Base-by-base conservation (phyloP, 352 stramenopile species). In the Phytophthora europaea region DNA sequence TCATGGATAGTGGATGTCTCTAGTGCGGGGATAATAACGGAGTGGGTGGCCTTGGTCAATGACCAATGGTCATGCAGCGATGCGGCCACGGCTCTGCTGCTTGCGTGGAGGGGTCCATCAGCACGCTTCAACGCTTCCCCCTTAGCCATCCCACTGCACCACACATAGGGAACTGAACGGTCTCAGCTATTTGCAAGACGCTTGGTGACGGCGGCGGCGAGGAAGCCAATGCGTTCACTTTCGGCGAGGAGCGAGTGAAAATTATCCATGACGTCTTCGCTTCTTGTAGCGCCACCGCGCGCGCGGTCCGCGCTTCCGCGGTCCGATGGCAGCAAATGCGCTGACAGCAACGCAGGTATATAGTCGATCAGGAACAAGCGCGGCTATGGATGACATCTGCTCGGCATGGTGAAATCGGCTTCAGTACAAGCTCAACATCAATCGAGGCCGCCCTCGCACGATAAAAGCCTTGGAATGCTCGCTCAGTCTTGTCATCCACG, bases 61-160 rank as follows among this genome's bases (percentile, higher is more conserved):
- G n/a, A n/a, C n/a, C n/a, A n/a, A n/a, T n/a, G n/a, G n/a, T n/a
- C n/a, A n/a, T 52, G 45, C 45, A 52, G 65, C 40, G 48, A n/a
- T 33, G n/a, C 9, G 47, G 67, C 5, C 55, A 65, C 47, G 56
- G 48, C 50, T 71, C 50, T 67, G 61, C 18, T 59, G 53, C 31
- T 69, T 52, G 53, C 58, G 67, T 69, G 59, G 52, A 48, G 66
- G 53, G 64, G 33, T 66, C 55, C 36, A 58, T 68, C 50, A 61
- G 36, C 22, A 40, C 50, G 51, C 40, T 64, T 63, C 26, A 63
- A 45, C 43, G 20, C 18, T 62, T 50, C 48, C n/a, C 50, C 2
- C 12, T 4, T 7, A 26, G 47, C 3, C 26, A 53, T 72, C 56
- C 65, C 65, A 61, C 57, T 65, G 48, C 57, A 50, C 3, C 40